Base-by-base conservation (phyloP, 805 yeast genomes). In the Limtongia smithiae region DNA sequence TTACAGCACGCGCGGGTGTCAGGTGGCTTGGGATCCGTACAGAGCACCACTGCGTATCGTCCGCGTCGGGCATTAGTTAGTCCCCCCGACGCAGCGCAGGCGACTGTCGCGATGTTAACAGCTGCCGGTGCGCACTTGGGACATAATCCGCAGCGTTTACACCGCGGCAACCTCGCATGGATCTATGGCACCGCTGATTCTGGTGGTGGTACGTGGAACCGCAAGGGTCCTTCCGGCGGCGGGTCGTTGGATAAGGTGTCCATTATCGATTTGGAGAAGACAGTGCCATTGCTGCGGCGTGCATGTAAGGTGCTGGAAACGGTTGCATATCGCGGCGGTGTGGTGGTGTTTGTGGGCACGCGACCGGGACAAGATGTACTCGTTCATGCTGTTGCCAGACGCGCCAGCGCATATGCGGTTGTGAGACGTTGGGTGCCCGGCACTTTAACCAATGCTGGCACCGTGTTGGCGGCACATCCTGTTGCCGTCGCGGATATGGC, bases 71-170 rank as follows among this genome's bases (percentile, higher is more conserved):
- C 24, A 15, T 33, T 48, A 28, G 20, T 9, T 15, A 35, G 37
- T 28, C 45, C 46, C 12, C 50, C 54, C 20, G 30, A 20, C 11
- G 30, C 50, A 6, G 20, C 32, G 20, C 79, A 85, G 48, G 65
- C 86, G 11, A 75, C 91, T 2, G 72, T 89, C 32, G 72, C 87
- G 27, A 80, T 80, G 49, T 74, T 93, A 45, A 66, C 91, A 67
- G 91, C 96, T 3, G 87, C 97, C 0, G 97, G 96, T 44, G 91
- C 91, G 39, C 98, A 93, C 67, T 72, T 93, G 59, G 98, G 98
- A 25, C 97, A 91, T 60, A 77, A 95, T n/a, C 21, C 41, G 20
- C 44, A 36, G 20, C 48, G 50, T n/a, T 52, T 68, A 31, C 80
- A 94, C 60, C 81, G 89, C 8, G 76, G 84, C 24, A 86, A 90